These are phyloP conservation scores for Salicornia ramosissima DNA, from an alignment of 148 eudicot species.

Conservation along the genomic window DNA sequence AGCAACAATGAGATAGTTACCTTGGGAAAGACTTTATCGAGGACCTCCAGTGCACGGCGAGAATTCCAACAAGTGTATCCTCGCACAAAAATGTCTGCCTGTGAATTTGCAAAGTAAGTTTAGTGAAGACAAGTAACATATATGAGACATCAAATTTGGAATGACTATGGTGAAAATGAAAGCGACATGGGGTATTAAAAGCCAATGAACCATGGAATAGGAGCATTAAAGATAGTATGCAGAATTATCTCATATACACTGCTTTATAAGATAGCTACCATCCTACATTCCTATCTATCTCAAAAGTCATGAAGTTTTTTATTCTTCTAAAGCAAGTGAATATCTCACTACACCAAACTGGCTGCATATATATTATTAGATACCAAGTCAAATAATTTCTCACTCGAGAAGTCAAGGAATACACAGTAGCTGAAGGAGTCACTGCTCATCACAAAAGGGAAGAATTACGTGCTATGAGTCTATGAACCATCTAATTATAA, in stretches of 20 bases:
- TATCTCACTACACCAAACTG: neutral
- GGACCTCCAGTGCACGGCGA: constrained; percentile 69
- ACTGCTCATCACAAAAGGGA: no score
- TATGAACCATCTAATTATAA: no score
- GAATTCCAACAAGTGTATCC: constrained; percentile 95
- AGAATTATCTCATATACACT: neutral
- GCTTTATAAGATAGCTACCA: no score
- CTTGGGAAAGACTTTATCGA: constrained; percentile 84
- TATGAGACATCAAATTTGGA: neutral
- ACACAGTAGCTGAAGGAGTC: no score
- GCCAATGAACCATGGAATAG: neutral
- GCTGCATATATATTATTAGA: no score
- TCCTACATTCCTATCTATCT: neutral
- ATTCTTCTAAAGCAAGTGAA: neutral
- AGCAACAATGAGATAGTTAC: constrained; percentile 26
- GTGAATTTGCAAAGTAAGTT: constrained; percentile 11
- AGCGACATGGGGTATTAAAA: neutral
- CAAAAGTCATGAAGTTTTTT: neutral
- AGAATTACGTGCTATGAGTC: no score
- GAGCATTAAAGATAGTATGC: neutral
- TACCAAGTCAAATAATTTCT: no score
- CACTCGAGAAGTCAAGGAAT: no score
- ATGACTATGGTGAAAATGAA: neutral
- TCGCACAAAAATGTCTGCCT: constrained; percentile 83
- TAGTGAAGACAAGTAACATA: neutral